Evolutionary conservation across 2,329 filamentous ascomycete genomes (phyloP).

Genomic region (Fusarium liriodendri): DNA sequence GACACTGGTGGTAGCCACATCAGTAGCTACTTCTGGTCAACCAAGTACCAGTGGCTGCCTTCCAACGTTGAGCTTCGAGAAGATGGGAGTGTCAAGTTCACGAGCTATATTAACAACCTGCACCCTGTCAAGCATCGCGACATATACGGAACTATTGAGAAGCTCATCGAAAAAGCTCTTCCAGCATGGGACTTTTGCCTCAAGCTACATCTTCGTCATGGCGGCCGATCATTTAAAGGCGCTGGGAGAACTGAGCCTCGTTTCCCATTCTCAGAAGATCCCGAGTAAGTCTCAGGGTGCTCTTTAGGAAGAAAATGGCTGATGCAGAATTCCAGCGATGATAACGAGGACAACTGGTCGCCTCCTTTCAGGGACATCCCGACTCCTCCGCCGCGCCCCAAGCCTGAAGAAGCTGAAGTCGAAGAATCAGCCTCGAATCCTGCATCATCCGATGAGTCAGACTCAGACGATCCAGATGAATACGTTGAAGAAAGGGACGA

Average conservation of each 20-base stretch:
- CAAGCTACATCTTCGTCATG: conserved; percentile 45
- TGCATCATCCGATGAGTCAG: not conserved
- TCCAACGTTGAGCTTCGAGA: conserved; percentile 53
- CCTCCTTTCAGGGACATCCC: not conserved
- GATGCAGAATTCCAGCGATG: conserved; percentile 16
- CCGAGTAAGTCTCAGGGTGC: conserved; percentile 10
- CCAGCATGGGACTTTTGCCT: conserved; percentile 57
- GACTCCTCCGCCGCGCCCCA: not conserved
- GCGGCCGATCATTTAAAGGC: conserved; percentile 30
- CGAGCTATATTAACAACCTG: conserved; percentile 60
- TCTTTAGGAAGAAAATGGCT: not conserved
- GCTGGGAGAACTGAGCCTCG: conserved; percentile 24
- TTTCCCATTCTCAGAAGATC: not conserved
- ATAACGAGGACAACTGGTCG: conserved; percentile 20
- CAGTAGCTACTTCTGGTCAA: conserved; percentile 60
- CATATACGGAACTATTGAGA: conserved; percentile 52
- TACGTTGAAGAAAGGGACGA: conserved; percentile 30
- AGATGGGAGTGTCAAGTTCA: conserved; percentile 48
- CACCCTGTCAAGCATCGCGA: conserved; percentile 49
- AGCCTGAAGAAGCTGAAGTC: not conserved
- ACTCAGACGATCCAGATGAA: not conserved
- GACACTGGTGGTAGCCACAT: conserved; percentile 63
- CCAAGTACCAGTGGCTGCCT: conserved; percentile 43
- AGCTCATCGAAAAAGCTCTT: conserved; percentile 50
- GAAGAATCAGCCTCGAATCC: not conserved